Evolutionary conservation across 768 basidiomycete species (phyloP).

Genomic region (Cystofilobasidium ferigula): DNA sequence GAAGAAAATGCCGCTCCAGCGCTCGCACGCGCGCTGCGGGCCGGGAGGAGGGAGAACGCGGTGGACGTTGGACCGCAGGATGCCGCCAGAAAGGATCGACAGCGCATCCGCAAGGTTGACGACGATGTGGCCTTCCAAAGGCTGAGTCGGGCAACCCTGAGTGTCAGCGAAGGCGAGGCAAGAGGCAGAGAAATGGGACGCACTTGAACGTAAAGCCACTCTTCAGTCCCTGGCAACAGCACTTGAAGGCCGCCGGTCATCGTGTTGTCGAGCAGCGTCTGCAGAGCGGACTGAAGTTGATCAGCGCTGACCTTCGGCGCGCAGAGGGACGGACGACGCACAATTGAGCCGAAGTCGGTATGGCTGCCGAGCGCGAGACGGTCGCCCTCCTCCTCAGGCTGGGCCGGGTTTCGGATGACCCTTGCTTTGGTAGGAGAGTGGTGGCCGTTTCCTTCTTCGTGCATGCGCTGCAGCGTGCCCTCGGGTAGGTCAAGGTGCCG

Average conservation of each 20-base stretch:
- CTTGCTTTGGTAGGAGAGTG: constrained; percentile 18
- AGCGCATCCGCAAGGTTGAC: constrained; percentile 24
- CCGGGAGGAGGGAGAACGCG: constrained; percentile 23
- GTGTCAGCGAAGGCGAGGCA: neutral
- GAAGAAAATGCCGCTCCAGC: constrained; percentile 24
- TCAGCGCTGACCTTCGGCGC: no score
- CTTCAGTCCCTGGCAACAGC: constrained; percentile 17
- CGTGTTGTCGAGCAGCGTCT: constrained; percentile 24
- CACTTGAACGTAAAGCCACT: constrained; percentile 24
- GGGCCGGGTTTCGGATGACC: constrained; percentile 24
- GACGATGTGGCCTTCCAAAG: constrained; percentile 12
- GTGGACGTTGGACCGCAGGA: constrained; percentile 26
- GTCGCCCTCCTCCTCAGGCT: neutral
- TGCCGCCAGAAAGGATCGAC: constrained; percentile 15
- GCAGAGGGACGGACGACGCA: neutral
- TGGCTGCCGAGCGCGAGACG: constrained; percentile 19
- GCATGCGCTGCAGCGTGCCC: neutral
- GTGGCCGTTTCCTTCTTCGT: constrained; percentile 11
- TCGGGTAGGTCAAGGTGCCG: constrained; percentile 3
- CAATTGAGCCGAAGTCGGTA: constrained; percentile 24
- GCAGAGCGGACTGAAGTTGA: no score
- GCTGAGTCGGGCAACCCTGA: neutral
- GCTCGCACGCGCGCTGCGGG: constrained; percentile 4
- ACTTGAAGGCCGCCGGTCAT: constrained; percentile 25
- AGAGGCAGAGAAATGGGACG: neutral